These are phyloP conservation scores for Wickerhamomyces sydowiorum DNA, from an alignment of 805 yeast genomes.

Conservation along the genomic window DNA sequence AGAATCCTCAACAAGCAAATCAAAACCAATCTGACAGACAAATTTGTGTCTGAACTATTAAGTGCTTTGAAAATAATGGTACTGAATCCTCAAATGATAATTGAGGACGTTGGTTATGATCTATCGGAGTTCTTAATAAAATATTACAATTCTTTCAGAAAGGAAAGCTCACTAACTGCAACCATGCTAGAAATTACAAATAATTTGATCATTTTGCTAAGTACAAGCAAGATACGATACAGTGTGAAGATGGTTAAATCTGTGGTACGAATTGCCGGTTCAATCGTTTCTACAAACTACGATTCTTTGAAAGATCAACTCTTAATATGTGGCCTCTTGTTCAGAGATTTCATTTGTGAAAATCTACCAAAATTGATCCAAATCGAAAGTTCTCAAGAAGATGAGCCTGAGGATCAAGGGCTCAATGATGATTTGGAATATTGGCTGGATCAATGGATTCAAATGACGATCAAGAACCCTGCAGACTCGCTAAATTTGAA, in stretches of 20 bases:
- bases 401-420: not conserved
- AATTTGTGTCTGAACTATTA: conserved; percentile 23
- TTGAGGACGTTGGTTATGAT: conserved; percentile 13
- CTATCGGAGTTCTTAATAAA: conserved; percentile 14
- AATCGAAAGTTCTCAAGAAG: conserved; percentile 7
- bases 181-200: conserved; percentile 39
- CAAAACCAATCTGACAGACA: conserved; percentile 15
- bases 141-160: conserved; percentile 18
- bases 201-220: conserved; percentile 34
- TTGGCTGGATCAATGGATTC: conserved; percentile 11
- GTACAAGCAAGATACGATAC: conserved; percentile 33
- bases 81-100: conserved; percentile 18
- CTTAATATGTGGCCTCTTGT: conserved; percentile 38
- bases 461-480: not conserved
- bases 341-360: conserved; percentile 32
- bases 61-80: conserved; percentile 18
- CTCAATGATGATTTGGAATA: conserved; percentile 9
- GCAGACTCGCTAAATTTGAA: conserved; percentile 1
- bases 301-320: conserved; percentile 38
- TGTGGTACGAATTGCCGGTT: conserved; percentile 31
- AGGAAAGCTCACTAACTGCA: conserved; percentile 26
- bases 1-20: conserved; percentile 8
- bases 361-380: conserved; percentile 18
- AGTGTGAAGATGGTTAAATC: conserved; percentile 32
- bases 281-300: conserved; percentile 34